These are phyloP conservation scores for Solanum verrucosum DNA, from an alignment of 257 asterid genomes.

Conservation along the genomic window DNA sequence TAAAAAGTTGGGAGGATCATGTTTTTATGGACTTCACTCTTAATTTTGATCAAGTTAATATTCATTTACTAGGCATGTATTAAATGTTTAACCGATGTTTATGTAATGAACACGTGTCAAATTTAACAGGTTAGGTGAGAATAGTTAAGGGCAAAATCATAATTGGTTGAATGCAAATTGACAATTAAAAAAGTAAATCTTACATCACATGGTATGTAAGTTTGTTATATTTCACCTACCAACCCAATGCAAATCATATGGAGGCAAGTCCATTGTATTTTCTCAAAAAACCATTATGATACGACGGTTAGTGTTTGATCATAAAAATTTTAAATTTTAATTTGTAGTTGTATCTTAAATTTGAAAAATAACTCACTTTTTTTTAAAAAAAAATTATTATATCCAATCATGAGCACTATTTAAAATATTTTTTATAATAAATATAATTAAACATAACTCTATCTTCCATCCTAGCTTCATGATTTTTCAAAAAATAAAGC, in stretches of 20 bases:
- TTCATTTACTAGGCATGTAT: neutral
- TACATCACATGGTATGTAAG: neutral
- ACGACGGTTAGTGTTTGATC: neutral
- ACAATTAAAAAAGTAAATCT: neutral
- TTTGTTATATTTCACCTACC: neutral
- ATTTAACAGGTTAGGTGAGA: neutral
- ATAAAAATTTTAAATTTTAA: neutral
- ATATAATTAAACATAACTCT: neutral
- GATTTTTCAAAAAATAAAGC: too few species aligned
- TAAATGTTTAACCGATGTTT: neutral
- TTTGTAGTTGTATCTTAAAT: neutral
- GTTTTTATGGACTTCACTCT: neutral
- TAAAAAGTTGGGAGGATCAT: neutral
- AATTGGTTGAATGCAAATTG: neutral
- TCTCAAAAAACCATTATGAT: neutral
- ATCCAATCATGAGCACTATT: neutral
- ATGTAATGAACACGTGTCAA: neutral
- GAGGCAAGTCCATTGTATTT: neutral
- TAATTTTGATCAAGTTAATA: neutral
- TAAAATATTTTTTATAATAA: neutral
- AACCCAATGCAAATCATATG: neutral
- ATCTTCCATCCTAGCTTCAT: neutral
- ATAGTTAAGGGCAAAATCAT: neutral
- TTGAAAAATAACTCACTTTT: too few species aligned
- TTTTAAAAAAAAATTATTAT: neutral